phyloP scores from a whole-genome alignment of 768 basidiomycete genomes.

The Rhizopogon salebrosus region DNA sequence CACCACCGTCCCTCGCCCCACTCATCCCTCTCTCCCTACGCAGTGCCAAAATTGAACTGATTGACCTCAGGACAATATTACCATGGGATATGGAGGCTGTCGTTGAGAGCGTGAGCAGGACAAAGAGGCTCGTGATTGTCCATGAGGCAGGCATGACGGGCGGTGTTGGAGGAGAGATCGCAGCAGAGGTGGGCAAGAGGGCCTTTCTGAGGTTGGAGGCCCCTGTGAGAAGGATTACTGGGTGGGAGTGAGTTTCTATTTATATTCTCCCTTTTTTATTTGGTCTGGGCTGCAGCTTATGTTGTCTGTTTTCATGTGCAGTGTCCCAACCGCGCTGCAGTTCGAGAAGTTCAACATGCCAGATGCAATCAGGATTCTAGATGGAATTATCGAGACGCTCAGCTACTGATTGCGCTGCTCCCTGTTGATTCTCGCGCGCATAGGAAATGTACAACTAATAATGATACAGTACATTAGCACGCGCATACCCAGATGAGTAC shows the following conservation, averaged over 20 bases:
- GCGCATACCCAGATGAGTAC: not conserved
- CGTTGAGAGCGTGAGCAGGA: conserved; percentile 77
- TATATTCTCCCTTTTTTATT: not conserved
- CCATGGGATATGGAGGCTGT: conserved; percentile 86
- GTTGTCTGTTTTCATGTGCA: conserved; percentile 22
- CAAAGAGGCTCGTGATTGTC: conserved; percentile 81
- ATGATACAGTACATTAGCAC: not conserved
- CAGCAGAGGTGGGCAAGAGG: conserved; percentile 83
- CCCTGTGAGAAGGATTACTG: conserved; percentile 80
- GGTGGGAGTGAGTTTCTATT: conserved; percentile 81
- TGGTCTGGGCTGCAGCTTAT: not conserved
- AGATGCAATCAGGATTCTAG: conserved; percentile 77
- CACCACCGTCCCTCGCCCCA: conserved; percentile 55
- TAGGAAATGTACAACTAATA: not conserved
- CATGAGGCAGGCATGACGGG: conserved; percentile 89
- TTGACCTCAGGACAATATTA: conserved; percentile 84
- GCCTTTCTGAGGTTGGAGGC: conserved; percentile 87
- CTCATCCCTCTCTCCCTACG: conserved; percentile 65
- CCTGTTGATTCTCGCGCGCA: not conserved
- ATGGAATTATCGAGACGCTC: conserved; percentile 80
- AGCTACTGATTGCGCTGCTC: conserved; percentile 41
- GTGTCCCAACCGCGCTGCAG: conserved; percentile 77
- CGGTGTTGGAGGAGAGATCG: conserved; percentile 87
- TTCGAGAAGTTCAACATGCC: conserved; percentile 94
- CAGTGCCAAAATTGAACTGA: conserved; percentile 75